phyloP scores from a whole-genome alignment of 257 asterid genomes.

The Fraxinus anomala region DNA sequence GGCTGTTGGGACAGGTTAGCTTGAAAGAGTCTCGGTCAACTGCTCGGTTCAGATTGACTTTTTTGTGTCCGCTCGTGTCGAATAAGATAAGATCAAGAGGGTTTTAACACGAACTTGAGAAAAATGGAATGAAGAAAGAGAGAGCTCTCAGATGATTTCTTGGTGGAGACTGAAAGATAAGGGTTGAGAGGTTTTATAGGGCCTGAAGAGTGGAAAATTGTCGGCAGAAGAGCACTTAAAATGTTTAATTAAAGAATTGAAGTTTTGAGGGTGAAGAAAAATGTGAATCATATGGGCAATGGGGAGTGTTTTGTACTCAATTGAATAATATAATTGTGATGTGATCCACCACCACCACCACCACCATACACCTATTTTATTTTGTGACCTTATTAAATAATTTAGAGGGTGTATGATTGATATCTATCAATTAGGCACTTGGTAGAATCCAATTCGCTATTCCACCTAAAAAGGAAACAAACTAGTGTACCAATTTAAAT shows the following conservation, averaged over 20 bases:
- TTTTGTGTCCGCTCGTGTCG: neutral
- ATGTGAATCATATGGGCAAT: neutral
- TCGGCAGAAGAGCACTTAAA: neutral
- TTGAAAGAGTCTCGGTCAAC: neutral
- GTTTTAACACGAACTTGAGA: neutral
- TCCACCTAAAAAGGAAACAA: no score
- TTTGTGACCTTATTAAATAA: neutral
- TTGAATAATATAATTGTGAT: neutral
- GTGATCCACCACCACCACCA: neutral
- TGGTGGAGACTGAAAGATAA: neutral
- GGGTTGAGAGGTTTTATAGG: constrained; percentile 8
- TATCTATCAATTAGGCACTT: neutral
- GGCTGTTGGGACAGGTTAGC: neutral
- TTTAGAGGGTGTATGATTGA: neutral
- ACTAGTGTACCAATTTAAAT: no score
- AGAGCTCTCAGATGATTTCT: neutral
- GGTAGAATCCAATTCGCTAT: neutral
- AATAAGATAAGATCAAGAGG: neutral
- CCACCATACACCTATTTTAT: no score
- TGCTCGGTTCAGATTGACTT: neutral
- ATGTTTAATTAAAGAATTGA: neutral
- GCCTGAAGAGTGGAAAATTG: neutral
- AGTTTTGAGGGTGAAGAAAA: neutral
- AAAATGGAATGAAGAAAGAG: neutral
- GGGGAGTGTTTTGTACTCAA: neutral